These are phyloP conservation scores for Cyphellophora attinorum DNA, from an alignment of 2,329 filamentous ascomycete species.

Conservation along the genomic window DNA sequence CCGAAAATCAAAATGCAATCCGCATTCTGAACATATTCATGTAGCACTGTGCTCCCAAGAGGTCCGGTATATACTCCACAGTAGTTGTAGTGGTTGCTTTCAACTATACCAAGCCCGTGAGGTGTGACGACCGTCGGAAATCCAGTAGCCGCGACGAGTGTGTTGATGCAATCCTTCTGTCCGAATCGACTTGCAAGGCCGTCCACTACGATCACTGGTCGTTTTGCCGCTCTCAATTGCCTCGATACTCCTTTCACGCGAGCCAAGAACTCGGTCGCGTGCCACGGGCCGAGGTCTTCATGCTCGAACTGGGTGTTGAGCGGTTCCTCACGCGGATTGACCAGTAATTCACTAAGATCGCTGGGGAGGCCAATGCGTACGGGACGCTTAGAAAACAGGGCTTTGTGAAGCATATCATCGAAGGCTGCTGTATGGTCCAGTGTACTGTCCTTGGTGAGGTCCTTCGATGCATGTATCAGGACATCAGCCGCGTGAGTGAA, in stretches of 20 bases:
- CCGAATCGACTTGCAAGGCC: slow-evolving; percentile 72
- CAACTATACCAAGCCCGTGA: slow-evolving; percentile 78
- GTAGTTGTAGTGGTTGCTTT: slow-evolving; percentile 66
- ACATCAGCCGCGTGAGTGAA: slow-evolving; percentile 38
- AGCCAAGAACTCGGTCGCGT: too few species aligned
- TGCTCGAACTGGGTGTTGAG: slow-evolving; percentile 49
- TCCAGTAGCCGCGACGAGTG: slow-evolving; percentile 61
- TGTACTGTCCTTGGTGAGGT: slow-evolving; percentile 33
- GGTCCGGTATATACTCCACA: slow-evolving; percentile 79
- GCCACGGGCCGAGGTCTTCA: too few species aligned
- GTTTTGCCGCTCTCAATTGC: slow-evolving; percentile 62
- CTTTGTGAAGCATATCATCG: slow-evolving; percentile 40
- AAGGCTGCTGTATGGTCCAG: slow-evolving; percentile 35
- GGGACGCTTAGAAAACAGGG: slow-evolving; percentile 41
- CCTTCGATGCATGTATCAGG: slow-evolving; percentile 38
- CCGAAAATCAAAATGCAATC: slow-evolving; percentile 34
- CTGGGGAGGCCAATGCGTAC: slow-evolving; percentile 47
- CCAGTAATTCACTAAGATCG: slow-evolving; percentile 35
- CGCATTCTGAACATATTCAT: slow-evolving; percentile 28
- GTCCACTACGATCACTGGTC: slow-evolving; percentile 71
- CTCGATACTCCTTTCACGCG: slow-evolving; percentile 54
- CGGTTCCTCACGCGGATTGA: slow-evolving; percentile 55
- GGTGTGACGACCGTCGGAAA: slow-evolving; percentile 80
- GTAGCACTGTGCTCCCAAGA: slow-evolving; percentile 50
- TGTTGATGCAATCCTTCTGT: slow-evolving; percentile 61